These are phyloP conservation scores for Adansonia madagascariensis DNA, from an alignment of 441 rosid genomes.

Conservation along the genomic window DNA sequence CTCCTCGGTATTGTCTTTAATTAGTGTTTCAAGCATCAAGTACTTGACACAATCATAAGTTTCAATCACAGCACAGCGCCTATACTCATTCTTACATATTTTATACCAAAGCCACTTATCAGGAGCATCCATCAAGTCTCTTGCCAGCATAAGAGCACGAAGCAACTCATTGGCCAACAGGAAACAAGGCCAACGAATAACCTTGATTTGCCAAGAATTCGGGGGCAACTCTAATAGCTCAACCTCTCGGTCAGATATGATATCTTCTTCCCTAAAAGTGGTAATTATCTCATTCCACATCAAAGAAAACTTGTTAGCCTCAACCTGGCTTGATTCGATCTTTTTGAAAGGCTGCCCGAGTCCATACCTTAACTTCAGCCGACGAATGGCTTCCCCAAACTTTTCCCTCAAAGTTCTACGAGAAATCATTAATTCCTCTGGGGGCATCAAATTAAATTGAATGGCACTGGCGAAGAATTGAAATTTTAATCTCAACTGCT, in stretches of 20 bases:
- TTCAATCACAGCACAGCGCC: constrained; percentile 85
- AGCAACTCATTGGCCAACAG: constrained; percentile 78
- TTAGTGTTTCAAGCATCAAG: constrained; percentile 58
- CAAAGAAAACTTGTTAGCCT: constrained; percentile 78
- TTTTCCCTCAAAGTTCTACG: constrained; percentile 61
- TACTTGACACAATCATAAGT: constrained; percentile 73
- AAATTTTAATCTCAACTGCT: constrained; percentile 79
- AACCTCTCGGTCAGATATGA: constrained; percentile 73
- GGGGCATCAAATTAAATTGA: constrained; percentile 84
- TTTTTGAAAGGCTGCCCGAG: constrained; percentile 72
- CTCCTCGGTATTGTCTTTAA: constrained; percentile 64
- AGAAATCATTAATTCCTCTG: constrained; percentile 69
- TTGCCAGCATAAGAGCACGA: constrained; percentile 77
- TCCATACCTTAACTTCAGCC: constrained; percentile 83
- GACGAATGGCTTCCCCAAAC: constrained; percentile 64
- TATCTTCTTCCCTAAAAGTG: constrained; percentile 88
- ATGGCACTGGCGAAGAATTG: constrained; percentile 85
- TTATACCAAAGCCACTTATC: constrained; percentile 82
- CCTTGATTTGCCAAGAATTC: constrained; percentile 73
- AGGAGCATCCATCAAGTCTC: constrained; percentile 72
- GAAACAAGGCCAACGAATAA: constrained; percentile 86
- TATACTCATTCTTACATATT: constrained; percentile 77
- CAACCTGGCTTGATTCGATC: constrained; percentile 80
- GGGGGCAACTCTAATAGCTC: constrained; percentile 78
- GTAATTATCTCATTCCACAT: constrained; percentile 83